phyloP scores from a whole-genome alignment of 2,329 filamentous ascomycete species.

The Ophiocordyceps polyrhachis-furcata region DNA sequence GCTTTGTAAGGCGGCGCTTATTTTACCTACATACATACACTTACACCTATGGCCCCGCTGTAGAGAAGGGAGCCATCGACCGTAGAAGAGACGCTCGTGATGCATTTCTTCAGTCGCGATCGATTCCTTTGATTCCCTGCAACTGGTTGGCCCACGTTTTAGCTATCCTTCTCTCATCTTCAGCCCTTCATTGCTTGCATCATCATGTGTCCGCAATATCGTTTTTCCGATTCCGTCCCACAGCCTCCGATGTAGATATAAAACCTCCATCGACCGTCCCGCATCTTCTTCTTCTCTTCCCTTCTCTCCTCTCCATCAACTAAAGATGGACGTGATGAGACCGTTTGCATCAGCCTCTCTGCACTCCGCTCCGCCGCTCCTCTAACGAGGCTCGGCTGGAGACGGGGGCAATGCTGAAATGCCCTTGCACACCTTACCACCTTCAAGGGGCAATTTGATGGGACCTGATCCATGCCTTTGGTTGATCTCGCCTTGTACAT shows the following conservation, averaged over 20 bases:
- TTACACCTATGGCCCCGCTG: not conserved
- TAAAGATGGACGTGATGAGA: constrained; percentile 65
- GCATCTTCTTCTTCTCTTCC: constrained; percentile 7
- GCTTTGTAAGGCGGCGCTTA: not conserved
- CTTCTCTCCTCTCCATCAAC: constrained; percentile 37
- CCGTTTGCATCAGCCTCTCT: constrained; percentile 37
- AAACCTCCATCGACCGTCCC: constrained; percentile 1
- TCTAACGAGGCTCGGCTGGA: not conserved
- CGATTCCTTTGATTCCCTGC: no score
- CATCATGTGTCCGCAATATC: not conserved
- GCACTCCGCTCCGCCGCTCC: constrained; percentile 23
- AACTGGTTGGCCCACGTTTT: no score
- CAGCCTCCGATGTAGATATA: not conserved
- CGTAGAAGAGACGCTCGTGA: no score
- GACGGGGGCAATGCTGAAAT: constrained; percentile 42
- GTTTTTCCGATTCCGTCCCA: not conserved
- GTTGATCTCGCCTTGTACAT: constrained; percentile 13
- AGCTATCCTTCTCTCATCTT: no score
- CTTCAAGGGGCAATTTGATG: constrained; percentile 42
- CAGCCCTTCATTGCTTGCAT: not conserved
- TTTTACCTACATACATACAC: no score
- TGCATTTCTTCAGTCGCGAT: no score
- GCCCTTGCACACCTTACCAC: constrained; percentile 47
- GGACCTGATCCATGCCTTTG: constrained; percentile 38
- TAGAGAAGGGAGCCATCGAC: not conserved